phyloP scores from a whole-genome alignment of 2,329 filamentous ascomycete species.

The Fusarium succisae region DNA sequence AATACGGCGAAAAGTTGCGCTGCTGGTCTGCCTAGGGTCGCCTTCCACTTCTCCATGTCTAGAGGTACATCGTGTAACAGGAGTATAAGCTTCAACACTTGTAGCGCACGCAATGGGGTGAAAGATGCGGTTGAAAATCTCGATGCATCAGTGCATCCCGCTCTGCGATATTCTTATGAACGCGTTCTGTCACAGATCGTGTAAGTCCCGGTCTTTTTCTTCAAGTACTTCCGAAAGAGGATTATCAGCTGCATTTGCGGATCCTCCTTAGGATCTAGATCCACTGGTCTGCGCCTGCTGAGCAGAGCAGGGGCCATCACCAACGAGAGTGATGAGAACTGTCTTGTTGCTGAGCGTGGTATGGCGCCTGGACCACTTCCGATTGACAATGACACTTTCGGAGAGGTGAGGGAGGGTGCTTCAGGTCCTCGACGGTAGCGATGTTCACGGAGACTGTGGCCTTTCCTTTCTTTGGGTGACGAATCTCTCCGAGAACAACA shows the following conservation, averaged over 20 bases:
- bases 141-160: not conserved
- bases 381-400: not conserved
- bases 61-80: too few species aligned
- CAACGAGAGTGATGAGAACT: not conserved
- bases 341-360: not conserved
- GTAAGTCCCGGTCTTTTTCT: not conserved
- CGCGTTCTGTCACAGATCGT: conserved; percentile 12
- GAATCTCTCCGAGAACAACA: not conserved
- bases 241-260: conserved; percentile 1
- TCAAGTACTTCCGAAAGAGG: not conserved
- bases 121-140: not conserved
- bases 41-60: too few species aligned
- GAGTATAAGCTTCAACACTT: not conserved
- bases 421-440: not conserved
- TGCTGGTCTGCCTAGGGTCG: not conserved
- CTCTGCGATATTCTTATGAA: not conserved
- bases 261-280: conserved; percentile 7
- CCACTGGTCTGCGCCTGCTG: not conserved
- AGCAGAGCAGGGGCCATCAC: conserved; percentile 1
- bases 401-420: not conserved
- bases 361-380: not conserved
- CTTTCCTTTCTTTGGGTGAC: not conserved
- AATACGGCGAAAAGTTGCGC: not conserved
- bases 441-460: not conserved
- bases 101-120: not conserved